A percentile compares a stretch with the other conserved stretches of the same genome.
These are phyloP conservation scores for Metarhizium robertsii DNA, from an alignment of 2,329 filamentous ascomycete genomes.

Conservation along the genomic window DNA sequence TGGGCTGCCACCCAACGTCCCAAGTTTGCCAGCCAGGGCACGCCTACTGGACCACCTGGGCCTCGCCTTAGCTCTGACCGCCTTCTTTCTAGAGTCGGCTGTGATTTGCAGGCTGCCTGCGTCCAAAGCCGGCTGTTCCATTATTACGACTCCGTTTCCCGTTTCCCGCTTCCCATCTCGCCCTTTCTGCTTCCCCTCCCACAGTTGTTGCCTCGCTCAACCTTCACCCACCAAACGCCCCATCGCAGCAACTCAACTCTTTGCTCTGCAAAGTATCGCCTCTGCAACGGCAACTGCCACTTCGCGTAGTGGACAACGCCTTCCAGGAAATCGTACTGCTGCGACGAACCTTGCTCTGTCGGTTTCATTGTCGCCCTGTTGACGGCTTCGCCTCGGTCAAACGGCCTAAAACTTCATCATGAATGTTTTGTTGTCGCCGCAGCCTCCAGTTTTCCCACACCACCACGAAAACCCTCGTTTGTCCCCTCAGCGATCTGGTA, in stretches of 20 bases:
- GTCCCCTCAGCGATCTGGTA: constrained; percentile 47
- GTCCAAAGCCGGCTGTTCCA: background rate
- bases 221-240: background rate
- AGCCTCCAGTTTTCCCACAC: constrained; percentile 49
- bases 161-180: background rate
- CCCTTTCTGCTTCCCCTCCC: background rate
- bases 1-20: background rate
- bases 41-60: background rate
- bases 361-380: background rate
- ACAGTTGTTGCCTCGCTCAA: background rate
- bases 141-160: background rate
- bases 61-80: background rate
- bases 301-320: no score
- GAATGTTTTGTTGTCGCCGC: constrained; percentile 54
- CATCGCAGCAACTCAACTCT: background rate
- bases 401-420: constrained; percentile 29
- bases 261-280: background rate
- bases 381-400: background rate
- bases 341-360: background rate
- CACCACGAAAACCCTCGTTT: constrained; percentile 46
- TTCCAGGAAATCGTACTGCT: background rate
- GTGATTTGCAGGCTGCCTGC: background rate
- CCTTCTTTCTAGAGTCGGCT: background rate
- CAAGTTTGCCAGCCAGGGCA: background rate
- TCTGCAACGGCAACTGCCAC: background rate